Base-by-base conservation (phyloP, 495 filamentous ascomycete genomes). In the Aspergillus olivimuriae region DNA sequence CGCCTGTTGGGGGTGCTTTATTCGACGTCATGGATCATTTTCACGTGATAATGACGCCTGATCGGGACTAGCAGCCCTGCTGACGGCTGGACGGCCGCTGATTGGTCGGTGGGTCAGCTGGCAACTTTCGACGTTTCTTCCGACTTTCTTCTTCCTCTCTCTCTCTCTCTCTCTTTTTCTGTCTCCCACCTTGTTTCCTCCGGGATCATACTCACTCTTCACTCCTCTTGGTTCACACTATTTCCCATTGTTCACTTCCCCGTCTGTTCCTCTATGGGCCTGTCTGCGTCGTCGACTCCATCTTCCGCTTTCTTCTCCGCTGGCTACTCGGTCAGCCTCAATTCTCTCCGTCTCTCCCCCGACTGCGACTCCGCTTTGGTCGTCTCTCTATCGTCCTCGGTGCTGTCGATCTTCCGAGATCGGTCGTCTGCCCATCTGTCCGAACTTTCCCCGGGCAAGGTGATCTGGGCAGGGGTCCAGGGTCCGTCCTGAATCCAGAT, bases 381-480 rank as follows among this genome's bases (percentile, higher is more conserved):
- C 0, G 33, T 51, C 34, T 39, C 46, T 18, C 21, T 35, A 4
- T 36, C 24, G 40, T 15, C 34, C 9, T 39, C 34, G 44, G 34
- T 48, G 22, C 51, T 59, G 54, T 44, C 50, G 42, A 42, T 38
- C 23, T 23, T 46, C 24, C 34, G 34, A 37, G 47, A 42, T 28
- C 33, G 46, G 18, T 55, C 55, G 23, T 46, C 46, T 43, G 48
- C 35, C 22, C 34, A 39, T 44, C 36, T 50, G 33, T 48, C 52
- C 40, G 54, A 60, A 31, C 43, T 47, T 47, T 57, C 56, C 36
- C 43, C 48, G 34, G 41, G 55, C 63, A 58, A 63, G 52, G 62
- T 70, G 64, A 54, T 66, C 60, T 76, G 73, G 66, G 56, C 75
- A 75, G 68, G 73, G 73, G 74, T 69, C 47, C 53, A 61, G 46